These are phyloP conservation scores for Lasiodiplodia hormozganensis DNA, from an alignment of 2,329 filamentous ascomycete species.

Conservation along the genomic window DNA sequence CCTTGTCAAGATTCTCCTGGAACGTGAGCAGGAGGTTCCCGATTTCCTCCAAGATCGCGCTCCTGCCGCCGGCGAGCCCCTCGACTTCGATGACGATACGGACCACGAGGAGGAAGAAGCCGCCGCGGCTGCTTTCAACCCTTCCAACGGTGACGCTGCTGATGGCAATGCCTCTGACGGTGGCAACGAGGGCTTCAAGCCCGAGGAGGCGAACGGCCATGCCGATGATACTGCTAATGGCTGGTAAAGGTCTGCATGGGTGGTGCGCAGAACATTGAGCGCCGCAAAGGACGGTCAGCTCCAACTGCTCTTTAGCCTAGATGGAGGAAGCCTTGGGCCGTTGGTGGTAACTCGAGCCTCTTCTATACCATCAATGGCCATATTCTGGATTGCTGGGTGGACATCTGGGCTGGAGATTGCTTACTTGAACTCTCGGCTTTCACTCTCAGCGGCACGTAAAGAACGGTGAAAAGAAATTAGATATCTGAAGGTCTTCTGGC, in stretches of 20 bases:
- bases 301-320: neutral
- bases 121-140: conserved; percentile 12
- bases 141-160: neutral
- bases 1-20: conserved; percentile 81
- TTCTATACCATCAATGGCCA: conserved; percentile 7
- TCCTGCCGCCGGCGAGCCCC: conserved; percentile 61
- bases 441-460: neutral
- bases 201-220: neutral
- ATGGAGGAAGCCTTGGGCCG: conserved; percentile 17
- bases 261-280: neutral
- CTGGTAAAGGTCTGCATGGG: conserved; percentile 4
- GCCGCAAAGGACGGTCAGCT: neutral
- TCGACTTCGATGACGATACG: conserved; percentile 62
- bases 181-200: conserved; percentile 5
- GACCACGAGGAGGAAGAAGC: conserved; percentile 41
- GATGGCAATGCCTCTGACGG: neutral
- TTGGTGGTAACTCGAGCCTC: conserved; percentile 2
- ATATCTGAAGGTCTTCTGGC: neutral
- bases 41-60: conserved; percentile 76
- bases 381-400: neutral
- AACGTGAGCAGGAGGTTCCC: conserved; percentile 79
- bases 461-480: neutral
- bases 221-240: neutral
- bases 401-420: neutral
- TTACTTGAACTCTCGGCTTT: neutral